These are phyloP conservation scores for Wickerhamomyces bovis DNA, from an alignment of 805 yeast species.

Conservation along the genomic window DNA sequence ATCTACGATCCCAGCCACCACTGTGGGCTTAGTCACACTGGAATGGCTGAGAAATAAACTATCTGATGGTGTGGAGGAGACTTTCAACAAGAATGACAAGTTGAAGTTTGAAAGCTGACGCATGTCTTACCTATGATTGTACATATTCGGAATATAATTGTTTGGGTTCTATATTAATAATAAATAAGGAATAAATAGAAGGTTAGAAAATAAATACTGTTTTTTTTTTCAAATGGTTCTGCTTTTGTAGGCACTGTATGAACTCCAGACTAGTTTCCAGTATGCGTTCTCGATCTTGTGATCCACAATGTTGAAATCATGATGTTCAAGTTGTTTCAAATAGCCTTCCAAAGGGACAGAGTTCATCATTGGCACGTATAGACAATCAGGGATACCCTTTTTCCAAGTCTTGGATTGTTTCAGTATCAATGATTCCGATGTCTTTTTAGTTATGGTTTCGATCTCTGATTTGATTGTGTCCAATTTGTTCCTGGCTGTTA, in stretches of 20 bases:
- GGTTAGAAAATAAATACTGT: too few relatives aligned
- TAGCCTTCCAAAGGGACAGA: slow-evolving; percentile 62
- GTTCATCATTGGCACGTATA: slow-evolving; percentile 62
- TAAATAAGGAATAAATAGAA: background rate
- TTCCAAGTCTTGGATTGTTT: slow-evolving; percentile 34
- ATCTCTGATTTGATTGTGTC: slow-evolving; percentile 33
- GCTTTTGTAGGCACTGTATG: slow-evolving; percentile 18
- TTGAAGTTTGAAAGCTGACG: background rate
- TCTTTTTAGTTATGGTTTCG: slow-evolving; percentile 20
- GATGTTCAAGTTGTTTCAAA: slow-evolving; percentile 50
- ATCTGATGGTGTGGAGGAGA: slow-evolving; percentile 17
- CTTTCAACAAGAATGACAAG: background rate
- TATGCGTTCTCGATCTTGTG: slow-evolving; percentile 18
- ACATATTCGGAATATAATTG: background rate
- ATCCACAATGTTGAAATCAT: slow-evolving; percentile 55
- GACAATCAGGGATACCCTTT: slow-evolving; percentile 50
- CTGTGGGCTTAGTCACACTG: slow-evolving; percentile 77
- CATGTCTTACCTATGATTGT: background rate
- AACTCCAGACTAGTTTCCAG: slow-evolving; percentile 24
- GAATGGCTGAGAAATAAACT: slow-evolving; percentile 62
- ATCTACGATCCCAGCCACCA: slow-evolving; percentile 80
- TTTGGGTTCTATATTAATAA: background rate
- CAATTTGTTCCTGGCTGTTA: slow-evolving; percentile 59
- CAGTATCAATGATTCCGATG: slow-evolving; percentile 22
- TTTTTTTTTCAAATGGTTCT: slow-evolving; percentile 15